Percentiles rank a stretch among this genome's conserved stretches.
These are phyloP conservation scores for Mortierella claussenii DNA, from an alignment of 192 early-diverging fungal species.

Conservation along the genomic window DNA sequence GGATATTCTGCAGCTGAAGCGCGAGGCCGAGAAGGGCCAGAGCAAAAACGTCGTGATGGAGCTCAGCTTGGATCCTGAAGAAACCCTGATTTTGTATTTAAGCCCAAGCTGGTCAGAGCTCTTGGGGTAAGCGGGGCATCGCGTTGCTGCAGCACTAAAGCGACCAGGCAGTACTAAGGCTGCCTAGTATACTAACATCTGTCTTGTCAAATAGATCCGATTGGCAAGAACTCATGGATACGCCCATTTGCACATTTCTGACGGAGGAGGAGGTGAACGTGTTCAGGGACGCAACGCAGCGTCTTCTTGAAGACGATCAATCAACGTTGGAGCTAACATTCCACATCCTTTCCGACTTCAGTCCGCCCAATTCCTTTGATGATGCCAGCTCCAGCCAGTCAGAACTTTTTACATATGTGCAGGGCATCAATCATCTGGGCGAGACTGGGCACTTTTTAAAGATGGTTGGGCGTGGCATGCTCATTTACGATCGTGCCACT, in stretches of 20 bases:
- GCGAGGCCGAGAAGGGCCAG: slow-evolving; percentile 73
- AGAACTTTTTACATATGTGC: slow-evolving; percentile 58
- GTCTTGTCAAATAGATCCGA: slow-evolving; percentile 63
- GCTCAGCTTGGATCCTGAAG: slow-evolving; percentile 64
- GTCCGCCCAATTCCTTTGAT: slow-evolving; percentile 41
- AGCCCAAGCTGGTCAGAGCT: slow-evolving; percentile 76
- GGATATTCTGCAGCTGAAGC: slow-evolving; percentile 60
- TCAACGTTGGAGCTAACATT: slow-evolving; percentile 76
- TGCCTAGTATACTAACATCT: too few species aligned
- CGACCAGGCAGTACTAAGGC: not conserved
- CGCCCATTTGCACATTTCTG: slow-evolving; percentile 64
- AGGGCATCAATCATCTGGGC: slow-evolving; percentile 8
- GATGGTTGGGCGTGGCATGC: slow-evolving; percentile 89
- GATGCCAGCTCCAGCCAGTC: slow-evolving; percentile 51
- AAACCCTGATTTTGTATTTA: slow-evolving; percentile 66
- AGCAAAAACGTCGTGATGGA: slow-evolving; percentile 84
- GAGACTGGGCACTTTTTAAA: slow-evolving; percentile 58
- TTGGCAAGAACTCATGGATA: slow-evolving; percentile 56
- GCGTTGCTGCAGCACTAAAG: not conserved
- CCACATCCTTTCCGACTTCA: slow-evolving; percentile 45
- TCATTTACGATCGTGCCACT: slow-evolving; percentile 77
- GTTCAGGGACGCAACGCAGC: slow-evolving; percentile 67
- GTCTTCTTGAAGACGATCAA: slow-evolving; percentile 65
- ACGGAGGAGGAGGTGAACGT: slow-evolving; percentile 66
- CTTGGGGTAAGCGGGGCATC: slow-evolving; percentile 66